Evolutionary conservation across 208 protist genomes (phyloP), one percentile per base, ranked within the genome.

Genomic region (Leishmania martiniquensis): DNA sequence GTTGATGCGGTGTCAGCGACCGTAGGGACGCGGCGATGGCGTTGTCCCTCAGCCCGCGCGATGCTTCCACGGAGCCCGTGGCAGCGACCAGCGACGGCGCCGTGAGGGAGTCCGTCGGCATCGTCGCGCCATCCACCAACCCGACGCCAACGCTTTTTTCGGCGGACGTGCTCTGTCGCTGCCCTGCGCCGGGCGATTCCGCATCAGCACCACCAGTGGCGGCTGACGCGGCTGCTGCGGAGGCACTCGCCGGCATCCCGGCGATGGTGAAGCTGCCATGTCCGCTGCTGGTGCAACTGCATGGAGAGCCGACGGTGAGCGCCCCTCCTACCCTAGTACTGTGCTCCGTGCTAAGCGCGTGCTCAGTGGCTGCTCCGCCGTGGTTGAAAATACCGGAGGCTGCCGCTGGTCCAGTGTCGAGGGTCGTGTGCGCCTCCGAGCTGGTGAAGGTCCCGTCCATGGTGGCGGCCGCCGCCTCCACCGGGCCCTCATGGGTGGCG

Each of bases 381-480:
- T 25, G 17, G 54, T 10, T 37, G 37, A 29, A 0, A 20, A 52
- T 13, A 55, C 15, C 52, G 70, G 25, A 5, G 51, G n/a, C 68
- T 9, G 15, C 45, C 52, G 34, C 42, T 0, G 59, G 49, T 25
- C 17, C 74, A 57, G 74, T 63, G 32, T 63, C 75, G 45, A 79
- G 37, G 54, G 57, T 47, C 60, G 73, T 82, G 59, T 71, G 77
- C 73, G 44, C 68, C 52, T 82, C 77, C 25, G 75, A 75, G 74
- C 62, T 75, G 12, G 75, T 86, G 83, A 75, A 83, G 44, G 83
- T 75, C 47, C 74, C 57, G 67, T 72, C 72, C 66, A 81, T 70
- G 1, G 37, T 62, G 57, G 55, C 49, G 1, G 55, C 29, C 34
- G 52, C 55, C 9, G 67, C 22, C 34, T 51, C 76, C 0, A 37